Conservation (phyloP, 2,329 filamentous ascomycete genomes). For the Alternaria consortialis region DNA sequence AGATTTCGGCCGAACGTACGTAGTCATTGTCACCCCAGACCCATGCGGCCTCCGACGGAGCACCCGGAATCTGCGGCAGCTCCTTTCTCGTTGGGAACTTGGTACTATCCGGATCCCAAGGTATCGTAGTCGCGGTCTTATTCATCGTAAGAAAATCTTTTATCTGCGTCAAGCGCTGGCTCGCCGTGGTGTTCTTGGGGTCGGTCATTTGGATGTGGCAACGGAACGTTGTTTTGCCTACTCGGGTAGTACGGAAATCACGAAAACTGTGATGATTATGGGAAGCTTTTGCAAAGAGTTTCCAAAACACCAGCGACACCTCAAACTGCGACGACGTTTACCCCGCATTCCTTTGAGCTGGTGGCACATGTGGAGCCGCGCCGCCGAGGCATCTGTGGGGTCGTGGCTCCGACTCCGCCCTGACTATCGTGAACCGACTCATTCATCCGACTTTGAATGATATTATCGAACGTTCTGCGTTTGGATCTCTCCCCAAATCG, state of each 20-base stretch:
- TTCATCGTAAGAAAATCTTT: slow-evolving; percentile 57
- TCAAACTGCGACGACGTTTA: slow-evolving; percentile 5
- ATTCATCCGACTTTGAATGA: not conserved
- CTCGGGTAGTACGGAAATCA: not conserved
- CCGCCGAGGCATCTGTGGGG: slow-evolving; percentile 3
- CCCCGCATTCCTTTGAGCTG: slow-evolving; percentile 11
- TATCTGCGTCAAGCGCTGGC: slow-evolving; percentile 54
- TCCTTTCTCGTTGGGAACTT: slow-evolving; percentile 64
- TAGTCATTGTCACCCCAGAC: slow-evolving; percentile 67
- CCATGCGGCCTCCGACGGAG: slow-evolving; percentile 66
- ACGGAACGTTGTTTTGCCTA: not conserved
- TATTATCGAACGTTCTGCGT: not conserved
- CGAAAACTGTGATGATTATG: not conserved
- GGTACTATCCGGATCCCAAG: slow-evolving; percentile 63
- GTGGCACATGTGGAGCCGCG: not conserved
- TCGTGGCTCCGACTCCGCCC: not conserved
- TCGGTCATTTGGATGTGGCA: slow-evolving; percentile 40
- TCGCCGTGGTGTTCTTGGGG: slow-evolving; percentile 42
- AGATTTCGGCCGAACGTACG: slow-evolving; percentile 38
- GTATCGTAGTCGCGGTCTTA: slow-evolving; percentile 59
- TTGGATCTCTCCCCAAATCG: not conserved
- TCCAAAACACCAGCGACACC: not conserved
- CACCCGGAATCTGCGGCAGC: slow-evolving; percentile 61
- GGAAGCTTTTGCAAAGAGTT: not conserved
- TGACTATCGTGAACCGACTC: slow-evolving; percentile 1